Base-by-base conservation (phyloP, 768 basidiomycete genomes). In the Tricholoma sp. region DNA sequence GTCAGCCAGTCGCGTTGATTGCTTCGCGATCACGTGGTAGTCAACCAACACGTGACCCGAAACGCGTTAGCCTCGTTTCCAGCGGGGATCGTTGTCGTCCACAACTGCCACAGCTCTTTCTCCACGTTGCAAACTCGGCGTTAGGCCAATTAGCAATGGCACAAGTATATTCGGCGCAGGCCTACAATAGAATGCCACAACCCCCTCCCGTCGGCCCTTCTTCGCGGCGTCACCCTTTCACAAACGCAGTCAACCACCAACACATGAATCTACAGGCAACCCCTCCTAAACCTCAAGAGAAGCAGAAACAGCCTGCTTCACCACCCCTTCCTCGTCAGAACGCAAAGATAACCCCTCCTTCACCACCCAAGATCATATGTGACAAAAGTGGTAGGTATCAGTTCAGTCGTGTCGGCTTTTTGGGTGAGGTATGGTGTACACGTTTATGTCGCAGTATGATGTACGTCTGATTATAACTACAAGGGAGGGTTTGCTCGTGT, bases 401-500 rank as follows among this genome's bases (percentile, higher is more conserved):
- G 54, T 90, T 85, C 63, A 76, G 79, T 37, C 81, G 91, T 50
- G 83, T 94, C 24, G 89, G 89, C 19, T 91, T 95, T 67, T 75
- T 97, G 53, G 94, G 94, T 63, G 94, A 97, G 85, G 91, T 93
- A 59, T 50, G 85, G 91, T 93, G 58, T 50, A 85, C 76, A 27
- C 31, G 18, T 35, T 46, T 5, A n/a, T 29, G 43, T n/a, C 21
- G 27, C 16, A 57, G 24, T 34, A 22, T 43, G 47, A 12, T 35
- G 27, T 51, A 60, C 83, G 81, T 55, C 32, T 46, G 22, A 63
- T 52, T 21, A 24, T 22, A 8, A n/a, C 24, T 49, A 2, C 35
- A 76, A n/a, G 78, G 96, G 96, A 63, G 96, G 96, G 0, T 99
- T 99, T 68, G 96, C 96, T 1, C 83, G 95, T 37, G 96, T 99